Evolutionary conservation across 129 eudicot genomes (phyloP).

Genomic region (Calendula officinalis): DNA sequence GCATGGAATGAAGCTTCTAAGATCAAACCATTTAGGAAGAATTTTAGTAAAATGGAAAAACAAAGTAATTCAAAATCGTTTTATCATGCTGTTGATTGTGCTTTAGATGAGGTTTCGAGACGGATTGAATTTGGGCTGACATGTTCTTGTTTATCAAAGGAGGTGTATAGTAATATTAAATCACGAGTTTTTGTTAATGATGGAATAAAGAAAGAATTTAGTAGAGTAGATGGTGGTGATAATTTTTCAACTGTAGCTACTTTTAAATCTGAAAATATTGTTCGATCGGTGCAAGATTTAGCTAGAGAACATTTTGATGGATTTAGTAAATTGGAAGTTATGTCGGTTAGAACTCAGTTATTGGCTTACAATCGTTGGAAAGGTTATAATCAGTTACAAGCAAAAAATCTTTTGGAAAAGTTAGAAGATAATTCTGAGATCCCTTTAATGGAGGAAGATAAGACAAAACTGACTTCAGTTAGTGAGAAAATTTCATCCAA

Average conservation of each 20-base stretch:
- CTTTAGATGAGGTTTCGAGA: conserved; percentile 66
- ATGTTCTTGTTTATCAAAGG: conserved; percentile 56
- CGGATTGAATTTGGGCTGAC: conserved; percentile 70
- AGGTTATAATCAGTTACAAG: conserved; percentile 49
- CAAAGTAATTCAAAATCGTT: conserved; percentile 51
- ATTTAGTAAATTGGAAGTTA: conserved; percentile 40
- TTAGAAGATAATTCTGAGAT: conserved; percentile 37
- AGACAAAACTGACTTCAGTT: conserved; percentile 14
- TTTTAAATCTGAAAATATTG: conserved; percentile 43
- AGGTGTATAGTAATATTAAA: conserved; percentile 33
- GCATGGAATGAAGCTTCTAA: conserved; percentile 65
- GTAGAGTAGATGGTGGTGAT: conserved; percentile 55
- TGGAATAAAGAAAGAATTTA: conserved; percentile 55
- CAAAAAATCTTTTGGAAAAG: conserved; percentile 18
- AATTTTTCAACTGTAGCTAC: conserved; percentile 43
- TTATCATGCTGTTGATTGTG: conserved; percentile 61
- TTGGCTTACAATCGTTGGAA: conserved; percentile 70
- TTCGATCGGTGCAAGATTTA: conserved; percentile 42
- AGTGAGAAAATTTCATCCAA: conserved; percentile 23
- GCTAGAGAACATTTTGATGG: conserved; percentile 48
- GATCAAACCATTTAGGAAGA: conserved; percentile 59
- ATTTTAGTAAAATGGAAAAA: conserved; percentile 59
- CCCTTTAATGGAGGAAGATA: conserved; percentile 15
- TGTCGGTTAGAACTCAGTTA: conserved; percentile 49
- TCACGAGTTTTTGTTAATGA: conserved; percentile 51